Evolutionary conservation across 73 alveolate species (phyloP).

Genomic region (Paramecium octaurelia): DNA sequence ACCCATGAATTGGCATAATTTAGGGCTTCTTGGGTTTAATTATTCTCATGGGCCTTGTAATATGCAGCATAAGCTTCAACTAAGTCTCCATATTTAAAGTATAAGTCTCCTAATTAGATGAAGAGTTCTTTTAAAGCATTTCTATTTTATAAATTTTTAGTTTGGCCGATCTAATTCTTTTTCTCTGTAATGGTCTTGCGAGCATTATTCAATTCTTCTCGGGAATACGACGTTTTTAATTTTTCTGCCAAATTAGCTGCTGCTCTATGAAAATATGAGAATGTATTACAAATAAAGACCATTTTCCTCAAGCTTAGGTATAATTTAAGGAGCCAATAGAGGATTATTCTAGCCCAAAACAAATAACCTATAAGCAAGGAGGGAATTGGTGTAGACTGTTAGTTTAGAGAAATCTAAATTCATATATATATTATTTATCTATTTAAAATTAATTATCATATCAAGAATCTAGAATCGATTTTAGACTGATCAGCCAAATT

Average conservation of each 20-base stretch:
- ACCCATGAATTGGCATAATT: conserved; percentile 22
- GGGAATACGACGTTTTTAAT: not conserved
- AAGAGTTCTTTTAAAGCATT: not conserved
- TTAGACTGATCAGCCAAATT: conserved; percentile 36
- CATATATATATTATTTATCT: not conserved
- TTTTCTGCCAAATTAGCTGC: not conserved
- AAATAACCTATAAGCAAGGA: not conserved
- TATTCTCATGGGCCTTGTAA: conserved; percentile 24
- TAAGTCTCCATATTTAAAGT: not conserved
- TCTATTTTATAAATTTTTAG: conserved; percentile 3
- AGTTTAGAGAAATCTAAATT: not conserved
- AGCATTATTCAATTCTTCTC: not conserved
- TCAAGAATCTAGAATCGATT: conserved; percentile 17
- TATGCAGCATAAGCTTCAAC: not conserved
- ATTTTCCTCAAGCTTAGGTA: not conserved
- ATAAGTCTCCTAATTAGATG: conserved; percentile 1
- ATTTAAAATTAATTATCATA: not conserved
- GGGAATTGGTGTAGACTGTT: not conserved
- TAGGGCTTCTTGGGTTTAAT: not conserved
- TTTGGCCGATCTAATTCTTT: not conserved
- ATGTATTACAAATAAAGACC: not conserved
- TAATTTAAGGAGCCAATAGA: not conserved
- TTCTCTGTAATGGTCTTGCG: not conserved
- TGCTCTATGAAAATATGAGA: not conserved
- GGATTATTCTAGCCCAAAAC: not conserved